Evolutionary conservation across 202 grass and related monocot species (phyloP), one percentile per base, ranked within the genome.

Genomic region (Setaria italica): DNA sequence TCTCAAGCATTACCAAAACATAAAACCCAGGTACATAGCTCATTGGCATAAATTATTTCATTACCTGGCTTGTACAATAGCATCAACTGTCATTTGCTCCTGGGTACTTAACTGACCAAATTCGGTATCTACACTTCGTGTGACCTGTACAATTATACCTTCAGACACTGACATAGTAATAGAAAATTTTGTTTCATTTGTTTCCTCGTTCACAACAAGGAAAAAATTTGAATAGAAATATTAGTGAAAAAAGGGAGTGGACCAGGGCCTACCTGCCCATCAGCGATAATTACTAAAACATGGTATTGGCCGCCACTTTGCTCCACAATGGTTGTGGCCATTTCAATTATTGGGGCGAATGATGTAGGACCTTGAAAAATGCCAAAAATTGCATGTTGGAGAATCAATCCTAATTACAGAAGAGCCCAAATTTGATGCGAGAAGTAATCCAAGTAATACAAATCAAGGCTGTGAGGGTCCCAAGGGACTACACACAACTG

Each of bases 1-100:
- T 51, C 46, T 30, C 53, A 51, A 49, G 43, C 33, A 57, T 43
- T 20, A 69, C 33, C 4, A 13, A 79, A 57, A 80, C 15, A 89
- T 62, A 60, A 3, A 85, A 60, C 49, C 67, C 19, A 70, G 33
- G 14, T 48, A 80, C 19, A 83, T 64, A 70, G 42, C 9, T 29
- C 85, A 55, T 72, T 88, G 20, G 53, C 54, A 82, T 51, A 68
- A 13, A 85, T 88, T 85, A 93, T 89, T 89, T 39, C 20, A 84
- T 92, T 90, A 97, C 94, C 94, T 97, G 25, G 94, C 91, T 85
- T 84, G 76, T 71, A 97, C 94, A 83, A 97, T 97, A 69, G 94
- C 90, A 85, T 94, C 91, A 46, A 97, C 91, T 7, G 94, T 97
- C 91, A 82, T 97, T 78, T 88, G 87, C 79, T 97, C 94, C 53